Percentiles rank a stretch among this genome's conserved stretches.
These are phyloP conservation scores for Trichoderma citrinoviride DNA, from an alignment of 2,329 filamentous ascomycete species.

Conservation along the genomic window DNA sequence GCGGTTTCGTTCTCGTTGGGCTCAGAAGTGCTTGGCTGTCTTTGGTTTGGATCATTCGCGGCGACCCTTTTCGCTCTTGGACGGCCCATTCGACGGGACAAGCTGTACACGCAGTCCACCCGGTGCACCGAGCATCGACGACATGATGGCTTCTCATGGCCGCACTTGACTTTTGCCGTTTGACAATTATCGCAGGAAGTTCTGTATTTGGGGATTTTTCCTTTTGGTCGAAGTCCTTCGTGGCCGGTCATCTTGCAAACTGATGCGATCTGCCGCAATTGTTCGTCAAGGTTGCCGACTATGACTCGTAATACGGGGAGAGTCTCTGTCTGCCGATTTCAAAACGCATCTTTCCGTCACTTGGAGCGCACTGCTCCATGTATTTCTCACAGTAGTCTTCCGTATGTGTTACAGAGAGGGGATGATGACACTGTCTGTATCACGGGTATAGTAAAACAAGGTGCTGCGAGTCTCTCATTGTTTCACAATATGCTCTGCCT, in stretches of 20 bases:
- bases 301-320: not conserved
- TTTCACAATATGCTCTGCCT: not conserved
- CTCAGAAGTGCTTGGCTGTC: not conserved
- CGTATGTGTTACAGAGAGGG: not conserved
- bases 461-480: not conserved
- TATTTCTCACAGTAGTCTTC: too few relatives aligned
- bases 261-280: not conserved
- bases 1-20: not conserved
- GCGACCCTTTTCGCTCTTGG: slow-evolving; percentile 10
- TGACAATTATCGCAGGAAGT: slow-evolving; percentile 21
- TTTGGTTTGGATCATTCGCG: not conserved
- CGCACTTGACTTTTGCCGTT: slow-evolving; percentile 17
- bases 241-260: slow-evolving; percentile 2
- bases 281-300: not conserved
- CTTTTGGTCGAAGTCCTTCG: not conserved
- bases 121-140: slow-evolving; percentile 10
- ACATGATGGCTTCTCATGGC: slow-evolving; percentile 16
- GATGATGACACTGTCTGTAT: not conserved
- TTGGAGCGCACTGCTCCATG: not conserved
- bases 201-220: slow-evolving; percentile 9
- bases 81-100: slow-evolving; percentile 20
- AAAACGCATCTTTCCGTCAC: not conserved
- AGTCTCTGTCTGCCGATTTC: not conserved
- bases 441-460: not conserved
- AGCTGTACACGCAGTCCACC: slow-evolving; percentile 17